Evolutionary conservation across 2,329 filamentous ascomycete genomes (phyloP), one percentile per base, ranked within the genome.

Genomic region (Phialemonium atrogriseum): DNA sequence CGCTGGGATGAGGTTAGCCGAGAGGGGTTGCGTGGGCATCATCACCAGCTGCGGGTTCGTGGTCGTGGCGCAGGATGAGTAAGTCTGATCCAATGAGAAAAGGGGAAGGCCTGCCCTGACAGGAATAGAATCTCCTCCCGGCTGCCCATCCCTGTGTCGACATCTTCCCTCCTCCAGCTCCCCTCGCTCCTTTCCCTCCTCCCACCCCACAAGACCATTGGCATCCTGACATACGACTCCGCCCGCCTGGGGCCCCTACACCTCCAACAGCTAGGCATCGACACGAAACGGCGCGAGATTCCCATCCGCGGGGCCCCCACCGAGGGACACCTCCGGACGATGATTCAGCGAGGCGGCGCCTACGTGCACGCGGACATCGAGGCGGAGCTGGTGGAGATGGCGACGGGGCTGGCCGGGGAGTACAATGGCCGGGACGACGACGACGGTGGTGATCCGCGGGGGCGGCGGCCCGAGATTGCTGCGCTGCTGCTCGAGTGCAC

Each of bases 11-110:
- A 51, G 39, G 21, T 46, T 60, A 2, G 49, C 49, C 5, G 42
- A 53, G 9, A 42, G 45, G 26, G 57, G 57, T 2, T 47, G 47
- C 13, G 47, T 59, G 4, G 55, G 55, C 15, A 51, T 59, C 27
- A 51, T 59, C 20, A 59, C 57, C 2, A 59, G 56, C 41, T 60
- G 57, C 30, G 57, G 57, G 2, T 60, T 60, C 32, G 42, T 59
- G 5, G 56, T 56, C 12, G 49, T 56, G 45, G 52, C 51, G 1
- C 56, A 59, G 29, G 40, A 41, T 5, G 40, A 42, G 54, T 56
- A 38, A 31, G 39, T 37, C 12, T 18, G 7, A 9, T 13, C 5
- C 11, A n/a, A 7, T 18, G 9, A 7, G 9, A 32, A n/a, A 17
- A 20, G 10, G 17, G 17, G 17, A 22, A n/a, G 30, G 43, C 30